A percentile compares a stretch with the other conserved stretches of the same genome.
Evolutionary conservation across 2,329 filamentous ascomycete genomes (phyloP).

Genomic region (Venturia pyrina): DNA sequence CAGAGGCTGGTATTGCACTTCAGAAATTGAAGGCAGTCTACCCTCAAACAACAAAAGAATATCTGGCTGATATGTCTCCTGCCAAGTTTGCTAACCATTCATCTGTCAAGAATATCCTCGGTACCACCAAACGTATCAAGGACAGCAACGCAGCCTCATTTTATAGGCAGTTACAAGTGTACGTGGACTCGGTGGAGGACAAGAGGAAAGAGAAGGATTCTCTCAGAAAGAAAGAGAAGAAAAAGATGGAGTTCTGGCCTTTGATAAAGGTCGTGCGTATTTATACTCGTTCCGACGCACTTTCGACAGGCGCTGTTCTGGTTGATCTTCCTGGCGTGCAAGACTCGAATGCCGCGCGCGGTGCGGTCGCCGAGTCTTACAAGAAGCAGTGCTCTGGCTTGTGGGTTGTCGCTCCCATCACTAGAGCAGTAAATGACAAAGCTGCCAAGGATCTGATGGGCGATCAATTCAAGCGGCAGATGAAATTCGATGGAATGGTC

Average conservation of each 20-base stretch:
- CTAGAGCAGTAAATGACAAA: slow-evolving; percentile 50
- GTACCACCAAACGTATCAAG: slow-evolving; percentile 3
- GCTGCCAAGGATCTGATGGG: slow-evolving; percentile 47
- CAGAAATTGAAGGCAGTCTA: slow-evolving; percentile 9
- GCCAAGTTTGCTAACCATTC: neutral
- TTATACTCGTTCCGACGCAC: slow-evolving; percentile 38
- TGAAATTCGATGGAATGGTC: slow-evolving; percentile 49
- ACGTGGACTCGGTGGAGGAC: neutral
- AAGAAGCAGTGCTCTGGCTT: slow-evolving; percentile 50
- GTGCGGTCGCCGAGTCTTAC: slow-evolving; percentile 47
- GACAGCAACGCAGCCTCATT: neutral
- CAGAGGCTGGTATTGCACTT: slow-evolving; percentile 1
- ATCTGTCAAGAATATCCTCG: slow-evolving; percentile 28
- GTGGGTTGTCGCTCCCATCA: slow-evolving; percentile 55
- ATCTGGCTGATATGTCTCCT: neutral
- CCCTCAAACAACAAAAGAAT: slow-evolving; percentile 3
- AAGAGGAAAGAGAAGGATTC: slow-evolving; percentile 12
- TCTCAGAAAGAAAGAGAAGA: slow-evolving; percentile 27
- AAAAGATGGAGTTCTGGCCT: slow-evolving; percentile 36
- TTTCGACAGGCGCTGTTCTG: slow-evolving; percentile 45
- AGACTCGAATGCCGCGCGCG: slow-evolving; percentile 50
- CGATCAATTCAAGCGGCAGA: slow-evolving; percentile 46
- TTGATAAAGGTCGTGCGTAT: slow-evolving; percentile 46
- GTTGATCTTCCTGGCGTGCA: slow-evolving; percentile 49
- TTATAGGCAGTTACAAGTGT: slow-evolving; percentile 6